Percentiles rank a stretch among this genome's conserved stretches.
Conservation (phyloP, 345 rosid genomes). For the thale cress (Arabidopsis thaliana) region DNA sequence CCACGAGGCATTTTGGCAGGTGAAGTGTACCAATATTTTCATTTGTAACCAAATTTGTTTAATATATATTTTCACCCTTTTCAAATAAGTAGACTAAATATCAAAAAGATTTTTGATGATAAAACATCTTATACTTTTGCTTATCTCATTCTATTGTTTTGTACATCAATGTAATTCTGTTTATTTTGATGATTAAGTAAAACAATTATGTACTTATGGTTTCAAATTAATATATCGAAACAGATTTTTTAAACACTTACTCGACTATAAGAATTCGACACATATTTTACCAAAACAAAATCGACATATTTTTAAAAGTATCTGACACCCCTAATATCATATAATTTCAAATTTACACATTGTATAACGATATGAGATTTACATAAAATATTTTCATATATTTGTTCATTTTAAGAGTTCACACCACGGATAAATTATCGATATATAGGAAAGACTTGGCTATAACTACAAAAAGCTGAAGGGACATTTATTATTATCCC, state of each 20-base stretch:
- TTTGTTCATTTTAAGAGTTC: background rate
- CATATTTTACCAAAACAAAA: too few relatives aligned
- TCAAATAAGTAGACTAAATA: background rate
- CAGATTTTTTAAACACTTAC: background rate
- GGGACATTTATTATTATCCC: background rate
- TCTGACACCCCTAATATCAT: background rate
- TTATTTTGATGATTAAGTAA: background rate
- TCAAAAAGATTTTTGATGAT: background rate
- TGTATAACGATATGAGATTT: background rate
- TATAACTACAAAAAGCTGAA: background rate
- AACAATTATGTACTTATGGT: background rate
- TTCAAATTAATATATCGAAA: background rate
- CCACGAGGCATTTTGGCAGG: constrained; percentile 49
- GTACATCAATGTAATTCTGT: background rate
- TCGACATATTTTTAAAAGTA: background rate
- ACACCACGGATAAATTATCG: background rate
- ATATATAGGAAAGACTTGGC: background rate
- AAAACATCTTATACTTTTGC: background rate
- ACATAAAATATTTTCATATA: background rate
- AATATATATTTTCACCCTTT: background rate
- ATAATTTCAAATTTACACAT: background rate
- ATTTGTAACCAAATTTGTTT: background rate
- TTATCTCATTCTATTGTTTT: background rate
- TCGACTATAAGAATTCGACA: background rate
- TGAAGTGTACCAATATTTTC: constrained; percentile 31